Percentiles rank a stretch among this genome's conserved stretches.
phyloP scores from a whole-genome alignment of 306 rosid genomes.

The Betula pendula region DNA sequence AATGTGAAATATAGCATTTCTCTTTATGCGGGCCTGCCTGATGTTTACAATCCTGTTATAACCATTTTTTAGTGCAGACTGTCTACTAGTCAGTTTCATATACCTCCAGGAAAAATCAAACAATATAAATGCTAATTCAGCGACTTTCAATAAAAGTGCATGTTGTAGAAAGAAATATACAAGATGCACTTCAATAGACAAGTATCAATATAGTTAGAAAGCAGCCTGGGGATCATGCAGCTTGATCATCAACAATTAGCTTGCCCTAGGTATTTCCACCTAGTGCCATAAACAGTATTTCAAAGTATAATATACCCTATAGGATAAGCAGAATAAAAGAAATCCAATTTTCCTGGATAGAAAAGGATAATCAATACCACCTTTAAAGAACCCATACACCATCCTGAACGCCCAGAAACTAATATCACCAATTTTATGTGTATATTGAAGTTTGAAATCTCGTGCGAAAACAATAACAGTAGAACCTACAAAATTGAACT shows the following conservation, averaged over 20 bases:
- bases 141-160: not conserved
- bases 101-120: not conserved
- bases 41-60: not conserved
- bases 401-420: not conserved
- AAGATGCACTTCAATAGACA: not conserved
- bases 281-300: not conserved
- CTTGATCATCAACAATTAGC: not conserved
- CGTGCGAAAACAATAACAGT: not conserved
- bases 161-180: not conserved
- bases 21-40: not conserved
- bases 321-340: not conserved
- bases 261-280: not conserved
- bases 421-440: not conserved
- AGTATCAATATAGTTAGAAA: not conserved
- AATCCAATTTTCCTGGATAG: not conserved
- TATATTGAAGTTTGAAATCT: conserved; percentile 19
- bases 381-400: not conserved
- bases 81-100: not conserved
- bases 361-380: not conserved
- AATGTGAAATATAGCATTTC: too few relatives aligned
- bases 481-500: conserved; percentile 35
- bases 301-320: not conserved
- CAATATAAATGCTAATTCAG: not conserved
- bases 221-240: not conserved
- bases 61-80: not conserved